Evolutionary conservation across 352 stramenopile species (phyloP).

Genomic region (Globisporangium cystogenes): DNA sequence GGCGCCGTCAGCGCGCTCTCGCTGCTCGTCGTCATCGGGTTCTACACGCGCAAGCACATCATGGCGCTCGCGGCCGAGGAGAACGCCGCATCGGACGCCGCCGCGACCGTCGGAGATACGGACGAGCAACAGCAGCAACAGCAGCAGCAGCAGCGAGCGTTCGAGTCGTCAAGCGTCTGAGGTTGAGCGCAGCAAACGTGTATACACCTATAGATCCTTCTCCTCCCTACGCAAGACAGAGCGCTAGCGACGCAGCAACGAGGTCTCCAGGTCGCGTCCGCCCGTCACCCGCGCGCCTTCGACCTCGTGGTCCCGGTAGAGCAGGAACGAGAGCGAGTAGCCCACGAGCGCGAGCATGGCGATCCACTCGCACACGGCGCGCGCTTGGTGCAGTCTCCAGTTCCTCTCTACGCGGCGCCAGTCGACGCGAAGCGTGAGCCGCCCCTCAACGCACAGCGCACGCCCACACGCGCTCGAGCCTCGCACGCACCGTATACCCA

Average conservation of each 20-base stretch:
- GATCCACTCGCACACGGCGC: conserved; percentile 32
- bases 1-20: conserved; percentile 45
- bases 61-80: conserved; percentile 49
- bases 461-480: not conserved
- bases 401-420: conserved; percentile 12
- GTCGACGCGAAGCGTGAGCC: not conserved
- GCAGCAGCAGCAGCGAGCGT: not conserved
- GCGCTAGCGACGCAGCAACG: too few relatives aligned
- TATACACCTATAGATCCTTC: not conserved
- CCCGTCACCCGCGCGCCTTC: not conserved
- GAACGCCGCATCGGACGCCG: conserved; percentile 4
- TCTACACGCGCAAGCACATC: conserved; percentile 70
- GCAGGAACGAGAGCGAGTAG: conserved; percentile 44
- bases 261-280: not conserved
- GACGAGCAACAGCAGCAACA: not conserved
- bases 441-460: too few relatives aligned
- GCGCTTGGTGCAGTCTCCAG: conserved; percentile 28
- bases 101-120: not conserved
- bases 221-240: not conserved
- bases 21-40: conserved; percentile 54
- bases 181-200: not conserved
- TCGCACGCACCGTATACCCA: conserved; percentile 37
- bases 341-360: conserved; percentile 46
- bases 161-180: not conserved
- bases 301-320: conserved; percentile 11